phyloP scores from a whole-genome alignment of 805 yeast species.

The Kodamaea leandrae region DNA sequence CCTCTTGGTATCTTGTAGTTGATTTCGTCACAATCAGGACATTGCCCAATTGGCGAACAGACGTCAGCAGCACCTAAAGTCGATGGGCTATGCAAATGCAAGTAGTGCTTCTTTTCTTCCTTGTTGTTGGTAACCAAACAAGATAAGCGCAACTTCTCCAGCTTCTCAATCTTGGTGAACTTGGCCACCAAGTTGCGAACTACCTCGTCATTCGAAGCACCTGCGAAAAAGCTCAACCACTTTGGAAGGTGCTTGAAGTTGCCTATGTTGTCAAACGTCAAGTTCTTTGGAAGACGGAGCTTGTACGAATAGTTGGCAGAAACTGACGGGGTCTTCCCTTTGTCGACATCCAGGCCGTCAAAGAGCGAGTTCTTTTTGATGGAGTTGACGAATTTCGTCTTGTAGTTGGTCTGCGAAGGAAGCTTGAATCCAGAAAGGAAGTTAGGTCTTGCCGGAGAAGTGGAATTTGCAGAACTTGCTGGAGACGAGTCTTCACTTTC shows the following conservation, averaged over 20 bases:
- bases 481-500: background rate
- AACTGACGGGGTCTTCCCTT: background rate
- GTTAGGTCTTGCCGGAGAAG: constrained; percentile 6
- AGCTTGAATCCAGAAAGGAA: constrained; percentile 40
- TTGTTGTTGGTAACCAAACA: constrained; percentile 8
- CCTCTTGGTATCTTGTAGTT: constrained; percentile 42
- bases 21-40: constrained; percentile 42
- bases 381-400: constrained; percentile 33
- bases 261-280: background rate
- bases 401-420: constrained; percentile 39
- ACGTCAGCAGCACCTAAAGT: constrained; percentile 16
- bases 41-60: constrained; percentile 41
- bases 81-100: constrained; percentile 8
- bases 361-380: constrained; percentile 31
- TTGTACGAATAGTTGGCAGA: constrained; percentile 8
- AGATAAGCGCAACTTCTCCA: constrained; percentile 38
- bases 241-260: constrained; percentile 22
- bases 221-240: constrained; percentile 31
- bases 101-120: constrained; percentile 3
- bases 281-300: constrained; percentile 10
- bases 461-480: background rate
- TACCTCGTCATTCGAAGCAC: constrained; percentile 19
- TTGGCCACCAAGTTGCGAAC: constrained; percentile 24
- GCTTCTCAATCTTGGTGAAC: constrained; percentile 38
- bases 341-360: constrained; percentile 6